phyloP scores from a whole-genome alignment of 495 filamentous ascomycete species.

The Xylaria curta region DNA sequence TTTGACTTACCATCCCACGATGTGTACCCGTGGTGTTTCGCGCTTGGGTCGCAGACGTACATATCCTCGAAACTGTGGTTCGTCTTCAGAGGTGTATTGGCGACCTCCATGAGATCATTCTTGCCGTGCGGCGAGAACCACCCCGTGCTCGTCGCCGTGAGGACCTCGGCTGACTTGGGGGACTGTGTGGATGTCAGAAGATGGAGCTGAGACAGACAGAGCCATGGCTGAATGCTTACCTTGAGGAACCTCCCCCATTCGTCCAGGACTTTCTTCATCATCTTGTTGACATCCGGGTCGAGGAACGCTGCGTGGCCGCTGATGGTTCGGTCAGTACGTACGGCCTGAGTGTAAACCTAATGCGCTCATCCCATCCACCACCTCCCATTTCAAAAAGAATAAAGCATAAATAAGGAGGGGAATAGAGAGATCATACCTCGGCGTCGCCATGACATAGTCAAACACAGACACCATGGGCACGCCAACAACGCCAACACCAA shows the following conservation, averaged over 20 bases:
- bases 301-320: slow-evolving; percentile 71
- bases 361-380: background rate
- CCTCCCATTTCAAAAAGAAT: background rate
- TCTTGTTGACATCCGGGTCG: slow-evolving; percentile 68
- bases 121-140: slow-evolving; percentile 66
- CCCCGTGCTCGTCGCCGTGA: slow-evolving; percentile 55
- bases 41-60: slow-evolving; percentile 56
- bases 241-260: slow-evolving; percentile 68
- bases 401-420: background rate
- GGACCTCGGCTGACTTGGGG: slow-evolving; percentile 62
- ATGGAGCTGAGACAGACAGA: background rate
- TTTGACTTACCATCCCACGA: slow-evolving; percentile 68
- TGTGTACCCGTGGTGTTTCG: slow-evolving; percentile 63
- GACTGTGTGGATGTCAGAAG: slow-evolving; percentile 39
- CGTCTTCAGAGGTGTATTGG: slow-evolving; percentile 52
- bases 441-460: slow-evolving; percentile 76
- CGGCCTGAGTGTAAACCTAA: background rate
- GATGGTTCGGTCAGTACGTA: slow-evolving; percentile 55
- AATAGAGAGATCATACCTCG: slow-evolving; percentile 46
- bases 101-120: slow-evolving; percentile 54
- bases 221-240: slow-evolving; percentile 27
- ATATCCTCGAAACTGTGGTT: slow-evolving; percentile 57
- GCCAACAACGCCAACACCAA: slow-evolving; percentile 67
- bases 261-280: slow-evolving; percentile 72
- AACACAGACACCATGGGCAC: slow-evolving; percentile 72